phyloP scores from a whole-genome alignment of 2,329 filamentous ascomycete genomes.

The Trichoderma brevicompactum region DNA sequence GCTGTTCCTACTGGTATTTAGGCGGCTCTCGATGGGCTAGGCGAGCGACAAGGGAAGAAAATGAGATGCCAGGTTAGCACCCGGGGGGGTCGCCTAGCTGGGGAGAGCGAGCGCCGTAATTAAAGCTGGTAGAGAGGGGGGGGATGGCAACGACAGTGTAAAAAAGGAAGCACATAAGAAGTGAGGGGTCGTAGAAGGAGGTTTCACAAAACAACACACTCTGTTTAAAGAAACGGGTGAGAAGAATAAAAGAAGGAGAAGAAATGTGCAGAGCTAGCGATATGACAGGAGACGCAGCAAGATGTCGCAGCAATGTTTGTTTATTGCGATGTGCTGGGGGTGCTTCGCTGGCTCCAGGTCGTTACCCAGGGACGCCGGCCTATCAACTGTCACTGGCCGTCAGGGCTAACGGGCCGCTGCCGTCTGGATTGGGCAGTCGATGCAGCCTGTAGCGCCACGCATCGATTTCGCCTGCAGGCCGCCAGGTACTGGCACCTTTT shows the following conservation, averaged over 20 bases:
- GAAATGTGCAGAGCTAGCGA: too few relatives aligned
- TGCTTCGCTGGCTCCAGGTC: too few relatives aligned
- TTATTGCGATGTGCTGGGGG: too few relatives aligned
- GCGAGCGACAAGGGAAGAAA: constrained; percentile 15
- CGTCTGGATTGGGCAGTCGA: too few relatives aligned
- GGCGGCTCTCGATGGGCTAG: not conserved
- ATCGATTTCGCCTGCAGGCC: too few relatives aligned
- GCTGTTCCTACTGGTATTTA: not conserved
- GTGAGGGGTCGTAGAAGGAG: not conserved
- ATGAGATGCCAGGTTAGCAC: constrained; percentile 4
- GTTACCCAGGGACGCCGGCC: too few relatives aligned
- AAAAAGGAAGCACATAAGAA: not conserved
- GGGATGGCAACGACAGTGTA: not conserved
- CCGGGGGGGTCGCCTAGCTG: not conserved
- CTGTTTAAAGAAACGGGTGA: not conserved
- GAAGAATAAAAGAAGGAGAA: not conserved
- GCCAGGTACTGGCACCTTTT: too few relatives aligned
- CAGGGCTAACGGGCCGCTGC: too few relatives aligned
- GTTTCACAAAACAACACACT: not conserved
- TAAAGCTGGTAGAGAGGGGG: not conserved
- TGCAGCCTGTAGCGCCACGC: too few relatives aligned
- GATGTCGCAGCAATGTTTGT: too few relatives aligned
- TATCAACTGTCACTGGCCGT: too few relatives aligned
- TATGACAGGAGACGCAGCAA: too few relatives aligned
- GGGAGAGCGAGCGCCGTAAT: constrained; percentile 14